Percentiles rank a stretch among this genome's conserved stretches.
These are phyloP conservation scores for Zizania latifolia DNA, from an alignment of 176 grass and related monocot genomes.

Conservation along the genomic window DNA sequence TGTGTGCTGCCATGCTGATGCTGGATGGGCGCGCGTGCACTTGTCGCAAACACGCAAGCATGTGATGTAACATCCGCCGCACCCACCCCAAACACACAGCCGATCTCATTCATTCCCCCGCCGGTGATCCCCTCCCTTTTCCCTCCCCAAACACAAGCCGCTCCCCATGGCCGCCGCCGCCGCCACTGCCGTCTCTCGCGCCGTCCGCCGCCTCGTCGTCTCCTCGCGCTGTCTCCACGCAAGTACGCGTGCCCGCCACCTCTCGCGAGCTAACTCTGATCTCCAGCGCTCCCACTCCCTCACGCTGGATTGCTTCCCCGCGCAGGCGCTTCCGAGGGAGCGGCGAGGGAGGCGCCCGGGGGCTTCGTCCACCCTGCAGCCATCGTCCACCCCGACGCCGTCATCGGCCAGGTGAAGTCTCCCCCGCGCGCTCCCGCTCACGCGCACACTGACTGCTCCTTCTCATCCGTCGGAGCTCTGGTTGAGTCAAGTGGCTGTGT, in stretches of 20 bases:
- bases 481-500: not conserved
- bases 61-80: not conserved
- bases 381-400: constrained; percentile 63
- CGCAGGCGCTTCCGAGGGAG: constrained; percentile 22
- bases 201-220: constrained; percentile 11
- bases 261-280: not conserved
- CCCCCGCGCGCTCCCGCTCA: not conserved
- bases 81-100: not conserved
- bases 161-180: constrained; percentile 42
- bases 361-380: constrained; percentile 46
- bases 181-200: constrained; percentile 25
- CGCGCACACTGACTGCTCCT: not conserved
- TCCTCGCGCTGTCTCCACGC: constrained; percentile 35
- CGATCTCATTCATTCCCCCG: constrained; percentile 14
- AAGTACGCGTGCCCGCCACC: constrained; percentile 20
- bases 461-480: not conserved
- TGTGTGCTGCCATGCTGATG: too few species aligned
- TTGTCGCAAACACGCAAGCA: not conserved
- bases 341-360: constrained; percentile 8
- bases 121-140: not conserved
- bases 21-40: too few species aligned
- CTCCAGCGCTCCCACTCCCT: not conserved
- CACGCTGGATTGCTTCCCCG: not conserved
- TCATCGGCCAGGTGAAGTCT: constrained; percentile 58
- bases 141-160: not conserved